Base-by-base conservation (phyloP, 164 flowering plant genomes). In the Brasenia schreberi region DNA sequence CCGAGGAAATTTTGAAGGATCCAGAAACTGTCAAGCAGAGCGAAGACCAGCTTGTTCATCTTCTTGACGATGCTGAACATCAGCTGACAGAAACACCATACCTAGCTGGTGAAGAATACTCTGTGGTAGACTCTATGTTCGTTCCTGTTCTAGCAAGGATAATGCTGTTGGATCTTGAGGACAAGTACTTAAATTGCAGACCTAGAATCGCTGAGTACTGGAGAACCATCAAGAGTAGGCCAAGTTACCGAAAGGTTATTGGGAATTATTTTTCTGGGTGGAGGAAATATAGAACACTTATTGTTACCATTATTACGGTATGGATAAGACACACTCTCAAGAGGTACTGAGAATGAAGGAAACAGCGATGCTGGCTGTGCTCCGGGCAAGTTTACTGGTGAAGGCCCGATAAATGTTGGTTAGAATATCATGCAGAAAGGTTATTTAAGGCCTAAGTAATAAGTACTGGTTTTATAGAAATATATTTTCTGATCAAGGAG, bases 251-350 rank as follows among this genome's bases (percentile, higher is more conserved):
- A 64, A 78, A 73, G 73, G 98, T 88, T 19, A 88, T 93, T 19
- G 94, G 96, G 7, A 87, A 78, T 69, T 78, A 90, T 71, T 90
- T 93, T 68, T 66, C 72, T 62, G 97, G 97, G 3, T 90, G 96
- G 98, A 88, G 88, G 73, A 87, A 81, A 75, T 81, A 86, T 62
- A 84, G 66, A 72, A 88, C 96, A 19, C 75, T 93, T 44, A 19
- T 81, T 5, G 88, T 79, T 76, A 88, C 97, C 0, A 86, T 87
- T 87, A 83, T 80, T 65, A 78, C 81, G 71, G 73, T 88, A 70
- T 76, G 66, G 5, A 19, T 88, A 53, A 81, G 98, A 74, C 80
- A 75, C 67, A 14, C 84, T 62, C 79, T 88, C 16, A 81, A 65
- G 74, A 86, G 75, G 76, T 88, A 87, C 68, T 93, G 68, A 80